Percentiles rank a stretch among this genome's conserved stretches.
These are phyloP conservation scores for Diatrype stigma DNA, from an alignment of 2,329 filamentous ascomycete species.

Conservation along the genomic window DNA sequence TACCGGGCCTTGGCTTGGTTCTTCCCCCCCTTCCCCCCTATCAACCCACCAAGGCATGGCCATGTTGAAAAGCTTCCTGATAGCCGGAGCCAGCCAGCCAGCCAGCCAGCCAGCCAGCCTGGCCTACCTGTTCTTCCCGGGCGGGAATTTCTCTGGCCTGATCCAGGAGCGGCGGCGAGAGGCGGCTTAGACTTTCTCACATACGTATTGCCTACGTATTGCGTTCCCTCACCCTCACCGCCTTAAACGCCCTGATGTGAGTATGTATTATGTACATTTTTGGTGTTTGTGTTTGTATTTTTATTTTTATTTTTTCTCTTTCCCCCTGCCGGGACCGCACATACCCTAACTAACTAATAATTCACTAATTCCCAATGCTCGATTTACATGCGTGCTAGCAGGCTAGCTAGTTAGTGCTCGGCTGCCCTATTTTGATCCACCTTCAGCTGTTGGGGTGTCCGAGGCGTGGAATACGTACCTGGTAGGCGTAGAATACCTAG, in stretches of 20 bases:
- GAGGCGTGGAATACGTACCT: too few species aligned
- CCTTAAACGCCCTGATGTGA: neutral
- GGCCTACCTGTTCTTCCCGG: too few species aligned
- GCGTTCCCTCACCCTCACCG: neutral
- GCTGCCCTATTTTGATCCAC: conserved; percentile 18
- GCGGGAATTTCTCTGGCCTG: neutral
- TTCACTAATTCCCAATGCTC: too few species aligned
- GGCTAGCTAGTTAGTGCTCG: conserved; percentile 18
- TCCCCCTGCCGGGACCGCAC: neutral
- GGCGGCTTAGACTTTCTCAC: neutral
- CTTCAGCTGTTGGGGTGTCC: conserved; percentile 22
- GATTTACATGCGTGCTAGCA: too few species aligned
- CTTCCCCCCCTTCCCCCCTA: neutral
- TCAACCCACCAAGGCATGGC: neutral
- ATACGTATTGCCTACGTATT: neutral
- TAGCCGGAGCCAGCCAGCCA: neutral
- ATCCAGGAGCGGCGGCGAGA: neutral
- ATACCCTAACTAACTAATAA: too few species aligned
- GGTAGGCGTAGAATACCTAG: too few species aligned
- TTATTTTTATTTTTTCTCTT: too few species aligned
- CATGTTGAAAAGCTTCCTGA: neutral
- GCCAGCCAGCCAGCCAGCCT: too few species aligned
- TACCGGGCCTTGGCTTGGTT: neutral
- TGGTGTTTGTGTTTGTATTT: too few species aligned
- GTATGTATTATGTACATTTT: neutral